phyloP scores from a whole-genome alignment of 495 filamentous ascomycete genomes.

The Hypoxylon rickii region DNA sequence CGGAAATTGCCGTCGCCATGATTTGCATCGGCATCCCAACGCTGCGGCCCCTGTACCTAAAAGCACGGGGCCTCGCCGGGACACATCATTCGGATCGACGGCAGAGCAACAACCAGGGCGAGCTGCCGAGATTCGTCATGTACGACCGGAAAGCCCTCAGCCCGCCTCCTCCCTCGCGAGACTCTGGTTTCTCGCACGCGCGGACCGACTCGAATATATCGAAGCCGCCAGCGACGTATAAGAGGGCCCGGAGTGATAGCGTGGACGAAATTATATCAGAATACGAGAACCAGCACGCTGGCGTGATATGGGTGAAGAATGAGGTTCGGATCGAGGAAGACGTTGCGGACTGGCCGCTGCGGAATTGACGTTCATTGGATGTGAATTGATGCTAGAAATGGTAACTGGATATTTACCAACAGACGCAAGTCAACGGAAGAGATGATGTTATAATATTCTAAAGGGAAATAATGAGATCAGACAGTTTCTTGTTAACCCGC shows the following conservation, averaged over 20 bases:
- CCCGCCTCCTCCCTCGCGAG: conserved; percentile 3
- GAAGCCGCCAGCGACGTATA: conserved; percentile 23
- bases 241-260: conserved; percentile 29
- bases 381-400: neutral
- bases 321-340: conserved; percentile 35
- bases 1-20: conserved; percentile 48
- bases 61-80: conserved; percentile 27
- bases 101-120: conserved; percentile 20
- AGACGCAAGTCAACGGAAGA: conserved; percentile 14
- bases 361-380: conserved; percentile 7
- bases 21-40: conserved; percentile 47
- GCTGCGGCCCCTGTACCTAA: conserved; percentile 44
- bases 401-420: neutral
- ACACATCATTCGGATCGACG: conserved; percentile 21
- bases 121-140: conserved; percentile 40
- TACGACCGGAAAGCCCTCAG: conserved; percentile 20
- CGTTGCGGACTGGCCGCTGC: conserved; percentile 35
- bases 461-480: too few relatives aligned
- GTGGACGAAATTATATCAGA: conserved; percentile 43
- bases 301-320: conserved; percentile 40
- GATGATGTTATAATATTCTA: neutral
- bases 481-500: too few relatives aligned
- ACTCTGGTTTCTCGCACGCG: conserved; percentile 17
- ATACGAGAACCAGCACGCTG: conserved; percentile 30
- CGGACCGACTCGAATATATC: conserved; percentile 9